Conservation (phyloP, 306 rosid species). For the Dalbergia cochinchinensis region DNA sequence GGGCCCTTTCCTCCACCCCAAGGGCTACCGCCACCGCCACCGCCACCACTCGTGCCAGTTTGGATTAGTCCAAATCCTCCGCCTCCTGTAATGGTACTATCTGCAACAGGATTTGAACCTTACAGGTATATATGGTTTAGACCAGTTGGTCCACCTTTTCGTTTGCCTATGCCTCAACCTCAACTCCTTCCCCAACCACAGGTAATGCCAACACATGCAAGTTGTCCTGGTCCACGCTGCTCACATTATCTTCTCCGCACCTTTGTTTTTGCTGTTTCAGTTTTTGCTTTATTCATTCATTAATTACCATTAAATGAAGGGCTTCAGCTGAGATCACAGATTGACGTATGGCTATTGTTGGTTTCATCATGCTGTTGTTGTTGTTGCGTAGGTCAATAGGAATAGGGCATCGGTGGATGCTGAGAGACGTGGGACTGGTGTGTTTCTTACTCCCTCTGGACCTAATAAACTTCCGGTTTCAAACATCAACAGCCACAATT, state of each 20-base stretch:
- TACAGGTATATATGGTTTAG: background rate
- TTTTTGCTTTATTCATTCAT: background rate
- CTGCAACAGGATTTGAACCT: background rate
- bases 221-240: background rate
- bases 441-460: conserved; percentile 11
- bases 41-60: background rate
- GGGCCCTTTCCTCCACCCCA: too few species aligned
- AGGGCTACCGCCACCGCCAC: background rate
- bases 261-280: background rate
- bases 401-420: background rate
- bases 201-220: conserved; percentile 8
- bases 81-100: background rate
- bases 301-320: background rate
- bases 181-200: background rate
- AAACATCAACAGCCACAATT: background rate
- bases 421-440: conserved; percentile 40
- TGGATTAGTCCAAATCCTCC: background rate
- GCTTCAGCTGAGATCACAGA: too few species aligned
- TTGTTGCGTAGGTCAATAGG: background rate
- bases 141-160: background rate
- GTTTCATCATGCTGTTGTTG: background rate
- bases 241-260: background rate
- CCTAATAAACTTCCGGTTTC: too few species aligned
- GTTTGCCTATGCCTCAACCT: background rate
- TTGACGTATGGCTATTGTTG: background rate